Evolutionary conservation across 805 yeast species (phyloP).

Genomic region (Starmerella geochares): DNA sequence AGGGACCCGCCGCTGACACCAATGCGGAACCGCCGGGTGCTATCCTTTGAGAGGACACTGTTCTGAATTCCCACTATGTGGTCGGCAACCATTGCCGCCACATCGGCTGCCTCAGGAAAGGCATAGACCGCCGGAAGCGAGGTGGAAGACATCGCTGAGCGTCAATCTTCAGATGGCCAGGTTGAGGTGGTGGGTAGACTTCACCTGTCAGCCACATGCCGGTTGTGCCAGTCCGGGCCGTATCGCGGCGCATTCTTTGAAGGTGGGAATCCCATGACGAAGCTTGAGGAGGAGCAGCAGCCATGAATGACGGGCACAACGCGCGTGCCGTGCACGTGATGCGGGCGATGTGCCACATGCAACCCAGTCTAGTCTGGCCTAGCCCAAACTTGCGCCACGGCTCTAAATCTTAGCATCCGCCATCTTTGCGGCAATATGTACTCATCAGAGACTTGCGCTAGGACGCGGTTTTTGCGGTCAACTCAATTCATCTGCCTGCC

Average conservation of each 20-base stretch:
- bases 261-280: no score
- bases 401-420: no score
- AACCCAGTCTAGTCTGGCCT: no score
- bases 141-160: constrained; percentile 14
- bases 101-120: constrained; percentile 78
- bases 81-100: constrained; percentile 95
- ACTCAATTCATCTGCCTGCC: no score
- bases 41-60: constrained; percentile 39
- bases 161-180: constrained; percentile 1
- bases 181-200: constrained; percentile 4
- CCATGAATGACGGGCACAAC: no score
- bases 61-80: constrained; percentile 86
- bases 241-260: neutral
- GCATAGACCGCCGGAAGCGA: constrained; percentile 70
- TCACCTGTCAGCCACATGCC: constrained; percentile 1
- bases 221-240: neutral
- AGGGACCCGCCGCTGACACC: constrained; percentile 92
- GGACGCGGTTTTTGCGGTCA: no score
- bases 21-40: constrained; percentile 61
- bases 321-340: no score
- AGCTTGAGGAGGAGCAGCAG: no score
- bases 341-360: no score
- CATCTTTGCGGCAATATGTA: no score
- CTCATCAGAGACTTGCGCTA: no score
- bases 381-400: no score